Conservation (phyloP, 2,329 filamentous ascomycete genomes). For the Aspergillus ochraceus region DNA sequence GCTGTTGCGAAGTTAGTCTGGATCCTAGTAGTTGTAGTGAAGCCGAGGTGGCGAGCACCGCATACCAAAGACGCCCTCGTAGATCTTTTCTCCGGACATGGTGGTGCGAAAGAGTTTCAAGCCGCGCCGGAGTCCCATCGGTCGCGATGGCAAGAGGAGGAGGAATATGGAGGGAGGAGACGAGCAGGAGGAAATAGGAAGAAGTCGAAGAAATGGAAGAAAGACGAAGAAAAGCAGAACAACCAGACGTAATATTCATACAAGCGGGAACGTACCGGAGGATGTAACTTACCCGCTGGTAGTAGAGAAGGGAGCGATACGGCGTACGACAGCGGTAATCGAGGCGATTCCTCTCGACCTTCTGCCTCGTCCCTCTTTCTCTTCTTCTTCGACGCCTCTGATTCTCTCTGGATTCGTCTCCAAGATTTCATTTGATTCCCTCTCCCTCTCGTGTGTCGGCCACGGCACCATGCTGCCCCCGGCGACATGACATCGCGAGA, state of each 20-base stretch:
- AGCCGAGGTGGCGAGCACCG: neutral
- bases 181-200: neutral
- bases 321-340: neutral
- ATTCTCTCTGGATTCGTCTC: neutral
- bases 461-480: slow-evolving; percentile 35
- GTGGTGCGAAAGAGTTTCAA: slow-evolving; percentile 33
- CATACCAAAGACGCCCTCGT: slow-evolving; percentile 53
- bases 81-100: slow-evolving; percentile 50
- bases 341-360: neutral
- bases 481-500: slow-evolving; percentile 46
- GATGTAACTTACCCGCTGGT: neutral
- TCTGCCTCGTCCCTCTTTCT: neutral
- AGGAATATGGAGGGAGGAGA: slow-evolving; percentile 10
- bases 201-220: neutral
- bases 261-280: neutral
- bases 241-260: neutral
- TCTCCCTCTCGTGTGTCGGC: neutral
- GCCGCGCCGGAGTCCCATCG: slow-evolving; percentile 32
- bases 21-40: neutral
- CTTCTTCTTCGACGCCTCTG: neutral
- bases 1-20: slow-evolving; percentile 52
- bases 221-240: neutral
- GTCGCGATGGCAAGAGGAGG: slow-evolving; percentile 12
- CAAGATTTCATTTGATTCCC: slow-evolving; percentile 4
- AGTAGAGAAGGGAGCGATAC: neutral